phyloP scores from a whole-genome alignment of 495 filamentous ascomycete genomes.

The Aspergillus indologenus region DNA sequence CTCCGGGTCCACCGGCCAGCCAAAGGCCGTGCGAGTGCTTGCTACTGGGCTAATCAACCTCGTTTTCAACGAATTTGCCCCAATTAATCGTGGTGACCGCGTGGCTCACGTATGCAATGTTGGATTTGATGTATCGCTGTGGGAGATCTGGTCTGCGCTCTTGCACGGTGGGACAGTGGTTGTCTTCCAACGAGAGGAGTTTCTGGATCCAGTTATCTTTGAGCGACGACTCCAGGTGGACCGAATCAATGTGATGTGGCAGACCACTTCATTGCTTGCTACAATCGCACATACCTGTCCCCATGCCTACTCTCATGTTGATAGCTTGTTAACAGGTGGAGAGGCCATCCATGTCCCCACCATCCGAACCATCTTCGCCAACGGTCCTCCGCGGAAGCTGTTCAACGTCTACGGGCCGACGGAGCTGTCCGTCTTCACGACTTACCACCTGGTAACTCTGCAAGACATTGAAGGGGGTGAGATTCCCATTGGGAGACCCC shows the following conservation, averaged over 20 bases:
- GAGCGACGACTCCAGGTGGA: conserved; percentile 1
- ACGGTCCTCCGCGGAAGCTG: conserved; percentile 19
- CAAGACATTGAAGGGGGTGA: conserved; percentile 6
- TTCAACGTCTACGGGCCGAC: conserved; percentile 36
- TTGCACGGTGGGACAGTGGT: conserved; percentile 19
- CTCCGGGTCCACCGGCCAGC: conserved; percentile 24
- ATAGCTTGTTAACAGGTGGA: conserved; percentile 19
- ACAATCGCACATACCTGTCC: conserved; percentile 17
- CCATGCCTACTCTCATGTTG: conserved; percentile 10
- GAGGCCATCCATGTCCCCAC: conserved; percentile 20
- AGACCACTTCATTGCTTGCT: conserved; percentile 22
- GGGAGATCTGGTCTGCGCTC: conserved; percentile 26
- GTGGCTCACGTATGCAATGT: conserved; percentile 26
- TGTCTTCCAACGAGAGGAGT: conserved; percentile 11
- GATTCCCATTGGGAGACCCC: conserved; percentile 20
- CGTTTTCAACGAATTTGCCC: conserved; percentile 19
- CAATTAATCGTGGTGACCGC: conserved; percentile 6
- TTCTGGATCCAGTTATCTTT: conserved; percentile 15
- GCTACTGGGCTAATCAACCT: conserved; percentile 21
- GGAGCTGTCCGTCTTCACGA: conserved; percentile 22
- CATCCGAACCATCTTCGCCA: conserved; percentile 14
- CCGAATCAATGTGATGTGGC: conserved; percentile 16
- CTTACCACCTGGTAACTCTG: conserved; percentile 6
- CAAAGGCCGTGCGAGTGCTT: conserved; percentile 26
- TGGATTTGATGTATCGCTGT: conserved; percentile 27